These are phyloP conservation scores for Rhynchosporium secalis DNA, from an alignment of 2,329 filamentous ascomycete species.

Conservation along the genomic window DNA sequence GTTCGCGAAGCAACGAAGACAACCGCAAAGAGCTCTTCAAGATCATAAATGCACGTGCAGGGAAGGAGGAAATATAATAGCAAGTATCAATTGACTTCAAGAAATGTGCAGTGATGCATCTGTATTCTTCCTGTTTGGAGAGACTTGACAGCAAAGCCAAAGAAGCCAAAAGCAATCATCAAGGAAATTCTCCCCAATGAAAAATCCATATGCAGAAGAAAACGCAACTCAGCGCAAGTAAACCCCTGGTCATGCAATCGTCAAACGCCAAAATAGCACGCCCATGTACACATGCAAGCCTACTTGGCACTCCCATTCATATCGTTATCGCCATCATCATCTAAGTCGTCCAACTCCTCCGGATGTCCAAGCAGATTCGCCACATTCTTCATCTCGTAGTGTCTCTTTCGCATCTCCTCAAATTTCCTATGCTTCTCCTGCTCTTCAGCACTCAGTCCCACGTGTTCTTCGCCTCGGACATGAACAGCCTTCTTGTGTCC, in stretches of 20 bases:
- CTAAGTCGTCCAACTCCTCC: constrained; percentile 62
- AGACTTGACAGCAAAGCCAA: neutral
- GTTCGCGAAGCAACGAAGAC: no score
- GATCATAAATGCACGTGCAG: neutral
- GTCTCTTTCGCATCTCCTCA: constrained; percentile 87
- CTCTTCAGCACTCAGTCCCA: constrained; percentile 67
- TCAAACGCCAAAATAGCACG: constrained; percentile 14
- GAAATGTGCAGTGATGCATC: constrained; percentile 6
- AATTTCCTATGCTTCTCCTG: constrained; percentile 89
- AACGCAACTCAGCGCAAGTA: constrained; percentile 8
- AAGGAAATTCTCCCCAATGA: neutral
- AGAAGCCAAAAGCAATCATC: constrained; percentile 8
- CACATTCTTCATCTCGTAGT: constrained; percentile 98
- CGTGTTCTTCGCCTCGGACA: constrained; percentile 62
- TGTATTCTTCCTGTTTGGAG: neutral
- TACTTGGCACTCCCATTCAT: constrained; percentile 36
- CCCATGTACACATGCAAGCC: constrained; percentile 4
- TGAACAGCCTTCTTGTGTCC: constrained; percentile 68
- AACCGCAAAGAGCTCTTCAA: no score
- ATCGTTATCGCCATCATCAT: constrained; percentile 56
- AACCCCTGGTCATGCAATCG: neutral
- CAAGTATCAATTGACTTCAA: neutral
- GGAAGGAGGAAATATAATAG: neutral
- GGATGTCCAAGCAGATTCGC: constrained; percentile 81
- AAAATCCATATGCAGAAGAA: constrained; percentile 2